phyloP scores from a whole-genome alignment of 208 protist species.

The Wallacemonas sp. region DNA sequence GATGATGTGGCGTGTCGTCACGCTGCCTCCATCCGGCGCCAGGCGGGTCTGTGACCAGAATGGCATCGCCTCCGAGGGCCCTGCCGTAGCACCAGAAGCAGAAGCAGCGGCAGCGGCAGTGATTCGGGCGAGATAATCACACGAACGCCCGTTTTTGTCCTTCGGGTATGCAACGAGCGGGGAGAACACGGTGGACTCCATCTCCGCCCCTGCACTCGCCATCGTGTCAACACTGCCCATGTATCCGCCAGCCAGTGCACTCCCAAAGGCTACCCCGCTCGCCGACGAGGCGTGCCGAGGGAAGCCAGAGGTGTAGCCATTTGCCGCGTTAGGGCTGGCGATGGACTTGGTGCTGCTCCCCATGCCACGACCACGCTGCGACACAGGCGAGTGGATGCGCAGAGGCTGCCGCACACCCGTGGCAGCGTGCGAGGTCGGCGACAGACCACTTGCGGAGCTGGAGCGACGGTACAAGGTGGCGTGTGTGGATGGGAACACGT shows the following conservation, averaged over 20 bases:
- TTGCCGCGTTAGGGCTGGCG: too few relatives aligned
- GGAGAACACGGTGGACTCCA: slow-evolving; percentile 8
- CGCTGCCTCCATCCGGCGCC: too few relatives aligned
- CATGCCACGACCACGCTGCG: too few relatives aligned
- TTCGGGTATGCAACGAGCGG: not conserved
- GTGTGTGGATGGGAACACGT: too few relatives aligned
- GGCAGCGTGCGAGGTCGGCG: not conserved
- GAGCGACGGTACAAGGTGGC: not conserved
- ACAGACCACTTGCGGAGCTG: not conserved
- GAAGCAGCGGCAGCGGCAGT: not conserved
- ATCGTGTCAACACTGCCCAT: slow-evolving; percentile 6
- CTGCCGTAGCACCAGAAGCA: too few relatives aligned
- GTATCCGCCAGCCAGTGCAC: not conserved
- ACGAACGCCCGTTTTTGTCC: not conserved
- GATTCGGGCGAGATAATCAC: not conserved
- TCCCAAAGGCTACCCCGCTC: too few relatives aligned
- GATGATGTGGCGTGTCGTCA: slow-evolving; percentile 1
- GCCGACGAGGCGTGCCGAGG: not conserved
- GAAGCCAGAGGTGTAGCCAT: too few relatives aligned
- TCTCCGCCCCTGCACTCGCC: not conserved
- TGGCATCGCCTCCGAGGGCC: not conserved
- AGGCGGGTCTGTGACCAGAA: too few relatives aligned
- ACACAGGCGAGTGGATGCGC: too few relatives aligned
- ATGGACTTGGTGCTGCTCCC: too few relatives aligned
- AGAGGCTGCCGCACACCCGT: too few relatives aligned